These are phyloP conservation scores for Syzygium malaccense DNA, from an alignment of 441 rosid species.

Conservation along the genomic window DNA sequence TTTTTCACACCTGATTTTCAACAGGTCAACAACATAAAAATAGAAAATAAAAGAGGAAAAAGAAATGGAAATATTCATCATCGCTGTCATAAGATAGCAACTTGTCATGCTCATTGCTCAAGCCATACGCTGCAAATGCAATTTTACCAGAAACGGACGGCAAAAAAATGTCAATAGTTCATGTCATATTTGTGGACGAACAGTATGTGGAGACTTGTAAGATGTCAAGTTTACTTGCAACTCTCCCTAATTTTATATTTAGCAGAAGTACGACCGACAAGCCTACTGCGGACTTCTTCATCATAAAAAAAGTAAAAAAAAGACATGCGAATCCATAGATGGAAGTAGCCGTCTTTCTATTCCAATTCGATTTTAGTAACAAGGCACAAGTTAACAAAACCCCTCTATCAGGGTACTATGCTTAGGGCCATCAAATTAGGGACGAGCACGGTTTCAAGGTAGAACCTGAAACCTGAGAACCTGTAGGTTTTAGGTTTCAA, in stretches of 20 bases:
- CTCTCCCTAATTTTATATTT: background rate
- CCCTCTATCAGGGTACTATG: background rate
- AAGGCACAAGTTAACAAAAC: background rate
- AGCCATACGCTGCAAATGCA: background rate
- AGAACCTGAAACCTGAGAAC: too few species aligned
- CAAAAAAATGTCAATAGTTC: background rate
- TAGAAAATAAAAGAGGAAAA: background rate
- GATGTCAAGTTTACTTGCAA: background rate
- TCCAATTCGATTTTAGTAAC: background rate
- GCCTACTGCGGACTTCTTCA: background rate
- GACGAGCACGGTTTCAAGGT: too few species aligned
- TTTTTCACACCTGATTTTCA: background rate
- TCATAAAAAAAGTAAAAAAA: background rate
- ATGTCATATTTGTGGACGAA: background rate
- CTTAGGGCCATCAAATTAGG: background rate
- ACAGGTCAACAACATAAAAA: accelerated
- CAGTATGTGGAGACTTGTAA: background rate
- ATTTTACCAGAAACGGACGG: background rate
- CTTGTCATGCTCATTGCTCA: background rate
- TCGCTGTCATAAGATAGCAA: background rate
- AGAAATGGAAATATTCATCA: background rate
- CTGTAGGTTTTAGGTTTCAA: too few species aligned
- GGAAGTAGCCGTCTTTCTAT: background rate
- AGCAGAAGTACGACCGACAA: background rate
- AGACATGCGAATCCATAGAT: background rate